Conservation (phyloP, 768 basidiomycete genomes). For the Coprinopsis cinerea region DNA sequence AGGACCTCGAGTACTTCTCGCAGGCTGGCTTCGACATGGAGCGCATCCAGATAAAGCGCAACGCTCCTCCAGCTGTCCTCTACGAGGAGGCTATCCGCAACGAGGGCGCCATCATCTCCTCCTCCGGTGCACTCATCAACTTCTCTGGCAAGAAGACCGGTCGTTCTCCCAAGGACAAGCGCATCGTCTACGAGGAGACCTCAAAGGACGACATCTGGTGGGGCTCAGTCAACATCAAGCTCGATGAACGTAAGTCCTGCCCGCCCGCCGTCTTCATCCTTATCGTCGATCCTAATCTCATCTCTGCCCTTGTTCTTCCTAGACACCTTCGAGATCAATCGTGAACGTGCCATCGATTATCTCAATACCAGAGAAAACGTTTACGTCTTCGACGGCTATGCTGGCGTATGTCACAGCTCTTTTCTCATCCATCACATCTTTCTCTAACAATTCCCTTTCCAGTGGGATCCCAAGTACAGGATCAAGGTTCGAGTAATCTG, state of each 20-base stretch:
- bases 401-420: conserved; percentile 52
- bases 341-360: conserved; percentile 98
- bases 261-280: neutral
- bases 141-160: conserved; percentile 99
- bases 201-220: conserved; percentile 98
- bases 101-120: conserved; percentile 97
- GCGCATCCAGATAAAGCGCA: conserved; percentile 92
- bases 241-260: conserved; percentile 77
- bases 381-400: conserved; percentile 95
- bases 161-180: conserved; percentile 97
- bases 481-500: conserved; percentile 99
- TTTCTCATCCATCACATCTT: conserved; percentile 1
- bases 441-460: conserved; percentile 11
- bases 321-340: conserved; percentile 99
- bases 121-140: conserved; percentile 96
- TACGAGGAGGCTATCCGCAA: conserved; percentile 99
- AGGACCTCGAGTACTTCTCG: conserved; percentile 94
- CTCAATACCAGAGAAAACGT: conserved; percentile 98
- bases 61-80: conserved; percentile 81
- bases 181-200: conserved; percentile 96
- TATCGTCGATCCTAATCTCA: conserved; percentile 4
- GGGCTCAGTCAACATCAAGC: conserved; percentile 99
- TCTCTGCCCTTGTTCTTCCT: conserved; percentile 7
- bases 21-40: conserved; percentile 99
- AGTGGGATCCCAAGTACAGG: conserved; percentile 99